Evolutionary conservation across 2,329 filamentous ascomycete species (phyloP), one percentile per base, ranked within the genome.

Genomic region (Colletotrichum endophyticum): DNA sequence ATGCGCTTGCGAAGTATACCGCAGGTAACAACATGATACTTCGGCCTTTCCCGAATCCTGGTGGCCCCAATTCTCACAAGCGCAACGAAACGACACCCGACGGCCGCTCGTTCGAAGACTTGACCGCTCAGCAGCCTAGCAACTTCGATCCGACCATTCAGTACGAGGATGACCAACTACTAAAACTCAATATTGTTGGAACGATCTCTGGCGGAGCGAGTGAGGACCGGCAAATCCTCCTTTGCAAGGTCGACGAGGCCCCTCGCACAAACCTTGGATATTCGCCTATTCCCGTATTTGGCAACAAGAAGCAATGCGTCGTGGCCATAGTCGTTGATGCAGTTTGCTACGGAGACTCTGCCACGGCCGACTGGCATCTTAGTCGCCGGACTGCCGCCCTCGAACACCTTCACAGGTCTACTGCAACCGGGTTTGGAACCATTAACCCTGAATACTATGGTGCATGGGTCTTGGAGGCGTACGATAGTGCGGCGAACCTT

Each of bases 341-440:
- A 4, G 39, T 49, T 49, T 49, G 39, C 3, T 49, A n/a, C 39
- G 39, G 9, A n/a, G 9, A n/a, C 1, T 49, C 39, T 0, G 39
- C 3, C 39, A 0, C 0, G 3, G 39, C 39, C 19, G 39, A 49
- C 39, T 49, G 1, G 0, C 5, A 49, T 7, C 0, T 49, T 12
- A 1, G 39, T 6, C 39, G 19, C 39, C 39, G 39, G 9, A 2
- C 19, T 49, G 39, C 39, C 4, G 19, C 1, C 1, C 39, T 49
- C 39, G 1, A 49, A 49, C 19, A 49, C 39, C 39, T 49, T 49
- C 3, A 49, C 39, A 44, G 19, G 39, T 44, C 36, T 44, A 44
- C 36, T 44, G 16, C 8, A n/a, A 44, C 39, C 5, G 39, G 19
- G 3, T 6, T n/a, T n/a, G 39, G 19, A 2, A 44, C 39, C 19